Evolutionary conservation across 345 rosid species (phyloP), one percentile per base, ranked within the genome.

Genomic region (Citrus mangshanensis): DNA sequence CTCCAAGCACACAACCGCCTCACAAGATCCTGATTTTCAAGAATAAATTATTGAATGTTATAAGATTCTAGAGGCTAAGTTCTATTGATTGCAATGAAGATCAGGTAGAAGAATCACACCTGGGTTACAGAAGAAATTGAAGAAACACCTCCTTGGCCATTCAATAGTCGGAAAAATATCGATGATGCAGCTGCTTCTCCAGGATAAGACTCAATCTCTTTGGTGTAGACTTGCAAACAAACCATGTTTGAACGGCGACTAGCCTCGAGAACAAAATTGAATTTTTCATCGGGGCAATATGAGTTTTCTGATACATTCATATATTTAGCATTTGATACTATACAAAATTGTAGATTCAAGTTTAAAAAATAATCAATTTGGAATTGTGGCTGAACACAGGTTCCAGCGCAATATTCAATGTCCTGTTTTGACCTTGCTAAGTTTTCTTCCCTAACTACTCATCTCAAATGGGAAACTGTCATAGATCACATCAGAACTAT

Each of bases 1-100:
- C 99, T 90, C 99, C 99, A 95, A 71, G 91, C 87, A 82, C 98
- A 95, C 71, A 95, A 71, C 81, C 90, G 84, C 81, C 95, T 89
- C 73, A 95, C 94, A 73, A 88, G 83, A 84, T 89, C 93, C 91
- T 95, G 96, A 83, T 87, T 85, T 58, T 60, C 66, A 73, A 75
- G 27, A 37, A 80, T 61, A 27, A n/a, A 65, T 25, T 42, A 76
- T 67, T 59, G 80, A 40, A 42, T 0, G 65, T 72, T 32, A 80
- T 70, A 56, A 24, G 42, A 22, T 46, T 35, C 12, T 37, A 40
- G 12, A 75, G 34, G 68, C 7, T 67, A 14, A 56, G 60, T 32
- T 18, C 55, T 42, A 75, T 25, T 62, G 59, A 30, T 69, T 72
- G 35, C 7, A 69, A 24, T 34, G 21, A 22, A 81, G 18, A 56